These are phyloP conservation scores for Pseudopithomyces maydicus DNA, from an alignment of 2,329 filamentous ascomycete genomes.

Conservation along the genomic window DNA sequence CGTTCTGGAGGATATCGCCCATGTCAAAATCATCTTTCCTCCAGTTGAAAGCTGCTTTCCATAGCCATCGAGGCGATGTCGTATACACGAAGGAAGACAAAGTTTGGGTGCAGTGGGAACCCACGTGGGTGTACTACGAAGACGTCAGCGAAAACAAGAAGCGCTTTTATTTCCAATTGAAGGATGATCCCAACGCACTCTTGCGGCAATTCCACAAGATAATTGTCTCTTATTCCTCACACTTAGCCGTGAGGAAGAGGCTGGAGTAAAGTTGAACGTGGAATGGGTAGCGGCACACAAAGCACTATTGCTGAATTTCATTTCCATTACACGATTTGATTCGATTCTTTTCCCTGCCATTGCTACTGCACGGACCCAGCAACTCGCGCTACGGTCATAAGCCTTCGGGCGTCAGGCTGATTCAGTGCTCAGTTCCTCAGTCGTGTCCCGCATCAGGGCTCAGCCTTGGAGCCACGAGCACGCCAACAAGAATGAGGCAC, in stretches of 20 bases:
- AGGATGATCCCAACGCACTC: constrained; percentile 5
- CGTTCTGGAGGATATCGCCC: constrained; percentile 13
- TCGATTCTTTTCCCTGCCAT: not conserved
- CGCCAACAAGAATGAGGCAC: not conserved
- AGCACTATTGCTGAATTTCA: not conserved
- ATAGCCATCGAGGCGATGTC: constrained; percentile 11
- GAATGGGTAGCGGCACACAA: not conserved
- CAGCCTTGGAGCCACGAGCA: not conserved
- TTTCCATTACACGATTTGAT: not conserved
- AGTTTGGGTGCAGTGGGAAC: constrained; percentile 19
- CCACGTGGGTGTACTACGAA: constrained; percentile 17
- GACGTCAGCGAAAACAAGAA: constrained; percentile 10
- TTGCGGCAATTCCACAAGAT: constrained; percentile 12
- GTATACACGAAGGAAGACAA: constrained; percentile 8
- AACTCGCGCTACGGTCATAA: not conserved
- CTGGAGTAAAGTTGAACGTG: constrained; percentile 1
- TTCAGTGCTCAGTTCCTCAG: not conserved
- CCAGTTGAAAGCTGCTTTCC: constrained; percentile 10
- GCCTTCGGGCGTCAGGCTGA: not conserved
- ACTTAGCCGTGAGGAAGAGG: constrained; percentile 3
- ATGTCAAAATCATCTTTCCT: constrained; percentile 14
- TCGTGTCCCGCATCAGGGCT: not conserved
- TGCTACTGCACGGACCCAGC: not conserved
- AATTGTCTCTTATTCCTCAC: constrained; percentile 13
- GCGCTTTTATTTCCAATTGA: constrained; percentile 3